phyloP scores from a whole-genome alignment of 1,284 basidiomycete genomes.

The Cryptococcus jaspeensis region DNA sequence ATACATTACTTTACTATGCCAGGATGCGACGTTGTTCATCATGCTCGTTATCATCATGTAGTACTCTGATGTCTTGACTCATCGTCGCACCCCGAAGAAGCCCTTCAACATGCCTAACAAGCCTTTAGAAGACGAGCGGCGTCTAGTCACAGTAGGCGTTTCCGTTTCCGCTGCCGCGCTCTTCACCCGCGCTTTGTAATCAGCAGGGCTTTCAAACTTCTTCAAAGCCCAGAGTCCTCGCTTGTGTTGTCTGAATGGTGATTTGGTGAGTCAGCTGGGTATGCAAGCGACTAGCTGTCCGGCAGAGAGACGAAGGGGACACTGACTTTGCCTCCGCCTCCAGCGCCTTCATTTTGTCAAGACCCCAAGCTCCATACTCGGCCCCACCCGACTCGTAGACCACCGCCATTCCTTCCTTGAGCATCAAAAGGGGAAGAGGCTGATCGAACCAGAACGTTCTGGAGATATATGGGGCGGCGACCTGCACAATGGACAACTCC shows the following conservation, averaged over 20 bases:
- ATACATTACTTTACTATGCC: too few species aligned
- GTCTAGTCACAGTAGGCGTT: too few species aligned
- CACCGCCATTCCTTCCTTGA: conserved; percentile 69
- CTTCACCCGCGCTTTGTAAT: conserved; percentile 68
- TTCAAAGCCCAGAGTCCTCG: conserved; percentile 69
- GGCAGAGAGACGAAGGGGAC: background rate
- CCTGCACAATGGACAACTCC: conserved; percentile 56
- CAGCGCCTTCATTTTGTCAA: conserved; percentile 61
- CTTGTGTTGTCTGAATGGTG: conserved; percentile 53
- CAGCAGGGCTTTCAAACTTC: conserved; percentile 65
- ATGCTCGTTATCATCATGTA: too few species aligned
- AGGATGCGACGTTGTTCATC: too few species aligned
- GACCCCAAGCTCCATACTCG: conserved; percentile 68
- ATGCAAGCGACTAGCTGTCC: background rate
- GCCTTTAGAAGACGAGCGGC: too few species aligned
- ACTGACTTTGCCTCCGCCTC: conserved; percentile 69
- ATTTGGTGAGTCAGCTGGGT: background rate
- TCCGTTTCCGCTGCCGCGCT: too few species aligned
- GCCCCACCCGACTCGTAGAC: conserved; percentile 74
- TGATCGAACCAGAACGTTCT: conserved; percentile 56
- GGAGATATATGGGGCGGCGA: conserved; percentile 58
- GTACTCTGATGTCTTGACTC: too few species aligned
- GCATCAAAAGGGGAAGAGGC: conserved; percentile 71
- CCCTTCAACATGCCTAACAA: too few species aligned
- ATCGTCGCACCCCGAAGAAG: too few species aligned